phyloP scores from a whole-genome alignment of 495 filamentous ascomycete genomes.

The Penicillium ucsense region DNA sequence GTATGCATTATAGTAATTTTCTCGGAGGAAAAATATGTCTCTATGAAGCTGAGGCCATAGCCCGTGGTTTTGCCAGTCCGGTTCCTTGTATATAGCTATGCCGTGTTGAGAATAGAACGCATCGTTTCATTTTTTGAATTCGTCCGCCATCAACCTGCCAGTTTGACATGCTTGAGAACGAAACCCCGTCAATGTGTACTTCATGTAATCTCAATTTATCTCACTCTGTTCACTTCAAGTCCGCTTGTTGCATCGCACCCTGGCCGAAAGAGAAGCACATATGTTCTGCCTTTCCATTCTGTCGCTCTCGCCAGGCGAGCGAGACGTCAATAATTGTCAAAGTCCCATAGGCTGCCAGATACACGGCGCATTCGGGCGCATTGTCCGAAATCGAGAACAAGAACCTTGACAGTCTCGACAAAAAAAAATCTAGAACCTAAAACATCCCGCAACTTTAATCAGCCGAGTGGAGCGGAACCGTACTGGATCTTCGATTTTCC shows the following conservation, averaged over 20 bases:
- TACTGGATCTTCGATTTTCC: too few relatives aligned
- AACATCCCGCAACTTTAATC: slow-evolving; percentile 14
- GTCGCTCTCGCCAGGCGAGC: too few relatives aligned
- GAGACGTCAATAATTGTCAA: too few relatives aligned
- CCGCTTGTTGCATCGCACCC: too few relatives aligned
- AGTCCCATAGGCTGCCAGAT: too few relatives aligned
- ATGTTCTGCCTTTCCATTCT: too few relatives aligned
- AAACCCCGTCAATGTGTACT: background rate
- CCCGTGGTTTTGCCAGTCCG: slow-evolving; percentile 6
- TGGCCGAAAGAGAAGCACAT: too few relatives aligned
- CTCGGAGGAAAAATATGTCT: background rate
- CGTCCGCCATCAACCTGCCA: too few relatives aligned
- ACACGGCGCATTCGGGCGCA: too few relatives aligned
- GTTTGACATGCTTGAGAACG: too few relatives aligned
- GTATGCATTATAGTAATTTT: slow-evolving; percentile 18
- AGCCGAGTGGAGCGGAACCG: slow-evolving; percentile 4
- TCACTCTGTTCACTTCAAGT: too few relatives aligned
- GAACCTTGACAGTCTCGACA: background rate
- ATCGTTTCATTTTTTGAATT: background rate
- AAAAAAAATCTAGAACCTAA: background rate
- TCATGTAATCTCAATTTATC: background rate
- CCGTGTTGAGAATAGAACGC: slow-evolving; percentile 16
- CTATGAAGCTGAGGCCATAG: slow-evolving; percentile 11
- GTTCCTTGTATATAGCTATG: slow-evolving; percentile 21
- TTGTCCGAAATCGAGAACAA: too few relatives aligned